These are phyloP conservation scores for Trichoderma atroviride DNA, from an alignment of 2,329 filamentous ascomycete genomes.

Conservation along the genomic window DNA sequence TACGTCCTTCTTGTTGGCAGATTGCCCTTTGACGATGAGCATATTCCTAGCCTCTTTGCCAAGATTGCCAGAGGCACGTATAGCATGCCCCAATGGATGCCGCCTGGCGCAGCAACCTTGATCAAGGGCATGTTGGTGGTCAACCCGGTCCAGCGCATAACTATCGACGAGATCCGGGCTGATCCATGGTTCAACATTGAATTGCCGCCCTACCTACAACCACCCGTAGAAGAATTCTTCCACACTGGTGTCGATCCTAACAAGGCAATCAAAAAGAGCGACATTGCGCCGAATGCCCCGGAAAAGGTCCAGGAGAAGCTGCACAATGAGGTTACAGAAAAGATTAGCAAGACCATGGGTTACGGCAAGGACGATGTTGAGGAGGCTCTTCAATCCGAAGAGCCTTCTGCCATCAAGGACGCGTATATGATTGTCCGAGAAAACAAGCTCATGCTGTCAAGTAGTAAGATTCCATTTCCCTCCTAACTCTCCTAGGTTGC, in stretches of 20 bases:
- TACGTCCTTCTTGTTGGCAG: conserved; percentile 80
- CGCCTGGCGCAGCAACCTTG: conserved; percentile 75
- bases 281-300: conserved; percentile 78
- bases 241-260: conserved; percentile 93
- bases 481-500: conserved; percentile 32
- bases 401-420: conserved; percentile 98
- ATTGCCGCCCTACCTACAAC: conserved; percentile 82
- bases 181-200: conserved; percentile 94
- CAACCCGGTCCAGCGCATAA: conserved; percentile 91
- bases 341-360: conserved; percentile 97
- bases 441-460: conserved; percentile 95
- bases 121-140: conserved; percentile 95
- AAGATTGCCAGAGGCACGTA: conserved; percentile 97
- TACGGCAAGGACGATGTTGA: conserved; percentile 95
- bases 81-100: conserved; percentile 88
- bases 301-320: conserved; percentile 83
- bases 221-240: conserved; percentile 86
- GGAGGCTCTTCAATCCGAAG: conserved; percentile 86
- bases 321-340: conserved; percentile 88
- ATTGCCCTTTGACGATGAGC: conserved; percentile 96
- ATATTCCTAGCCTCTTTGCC: conserved; percentile 95
- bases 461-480: conserved; percentile 64
- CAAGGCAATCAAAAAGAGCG: conserved; percentile 82
- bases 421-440: conserved; percentile 97
- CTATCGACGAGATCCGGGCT: conserved; percentile 87